These are phyloP conservation scores for Ogataea naganishii DNA, from an alignment of 805 yeast species.

Conservation along the genomic window DNA sequence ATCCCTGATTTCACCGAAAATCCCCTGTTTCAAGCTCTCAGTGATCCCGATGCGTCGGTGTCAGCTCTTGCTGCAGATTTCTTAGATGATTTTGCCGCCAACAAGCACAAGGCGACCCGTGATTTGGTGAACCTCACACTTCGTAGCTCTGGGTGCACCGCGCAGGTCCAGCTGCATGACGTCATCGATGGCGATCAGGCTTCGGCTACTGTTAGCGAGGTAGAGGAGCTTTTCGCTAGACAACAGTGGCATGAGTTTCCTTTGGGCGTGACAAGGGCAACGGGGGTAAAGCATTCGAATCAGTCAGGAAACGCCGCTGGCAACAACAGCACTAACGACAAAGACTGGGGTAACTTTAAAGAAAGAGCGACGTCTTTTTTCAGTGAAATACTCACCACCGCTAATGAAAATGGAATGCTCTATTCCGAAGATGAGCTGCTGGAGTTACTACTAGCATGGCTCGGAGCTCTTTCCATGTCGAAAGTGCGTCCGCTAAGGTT, in stretches of 20 bases:
- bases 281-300: too few species aligned
- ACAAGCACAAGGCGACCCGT: constrained; percentile 41
- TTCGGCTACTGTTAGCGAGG: constrained; percentile 62
- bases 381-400: constrained; percentile 35
- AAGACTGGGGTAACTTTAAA: constrained; percentile 39
- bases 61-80: constrained; percentile 47
- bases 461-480: constrained; percentile 62
- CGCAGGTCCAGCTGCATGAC: constrained; percentile 67
- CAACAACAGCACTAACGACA: constrained; percentile 38
- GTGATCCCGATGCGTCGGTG: constrained; percentile 38
- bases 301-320: too few species aligned
- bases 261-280: constrained; percentile 26
- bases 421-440: constrained; percentile 37
- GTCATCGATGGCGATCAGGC: constrained; percentile 46
- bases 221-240: constrained; percentile 51
- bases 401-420: constrained; percentile 56
- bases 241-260: constrained; percentile 68
- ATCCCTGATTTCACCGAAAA: constrained; percentile 38
- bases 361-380: constrained; percentile 50
- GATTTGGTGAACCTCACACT: constrained; percentile 61
- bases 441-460: constrained; percentile 63
- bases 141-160: constrained; percentile 63
- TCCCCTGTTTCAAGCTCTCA: constrained; percentile 40
- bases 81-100: constrained; percentile 41
- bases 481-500: constrained; percentile 64